Base-by-base conservation (phyloP, 805 yeast genomes). In the Spathaspora gorwiae region DNA sequence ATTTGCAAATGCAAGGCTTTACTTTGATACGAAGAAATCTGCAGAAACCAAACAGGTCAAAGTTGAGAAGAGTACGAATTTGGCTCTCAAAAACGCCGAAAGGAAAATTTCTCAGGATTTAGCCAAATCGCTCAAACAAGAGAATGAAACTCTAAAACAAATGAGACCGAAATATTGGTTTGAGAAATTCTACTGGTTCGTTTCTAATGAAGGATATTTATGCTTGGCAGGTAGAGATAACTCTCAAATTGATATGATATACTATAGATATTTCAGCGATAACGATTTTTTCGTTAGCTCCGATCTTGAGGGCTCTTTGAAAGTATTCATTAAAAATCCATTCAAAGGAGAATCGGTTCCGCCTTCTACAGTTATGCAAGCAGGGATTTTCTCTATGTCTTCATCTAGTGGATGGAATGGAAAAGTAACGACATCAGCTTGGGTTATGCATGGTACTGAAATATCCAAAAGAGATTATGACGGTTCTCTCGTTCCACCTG, bases 181-280 rank as follows among this genome's bases (percentile, higher is more conserved):
- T 68, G 99, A 94, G 60, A 94, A 92, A 63, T 92, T 84, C 62
- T 81, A 75, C 57, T 94, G 99, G 99, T 94, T 94, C 58, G 72
- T 90, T n/a, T 79, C 97, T 0, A 81, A 84, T 52, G 98, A 92
- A 59, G 90, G 94, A 0, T 90, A 86, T 57, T 66, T 94, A 41
- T 86, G 95, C 47, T 64, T 94, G 44, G 89, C 90, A 39, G 98
- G 97, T 1, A 80, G 89, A 51, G 97, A 94, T 59, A 78, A 74
- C 19, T 61, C 79, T 5, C 98, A 92, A 60, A 75, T 80, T 5
- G 96, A 90, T 55, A 77, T 87, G 68, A 78, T 94, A 26, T 86
- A 85, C 57, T 83, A 83, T 54, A 78, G 89, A 44, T 86, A 88
- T 57, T 82, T 90, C 62, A 81, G 79, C 38, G 81, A 78, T 43